Evolutionary conservation across 2,329 filamentous ascomycete species (phyloP).

Genomic region (Exophiala oligosperma): DNA sequence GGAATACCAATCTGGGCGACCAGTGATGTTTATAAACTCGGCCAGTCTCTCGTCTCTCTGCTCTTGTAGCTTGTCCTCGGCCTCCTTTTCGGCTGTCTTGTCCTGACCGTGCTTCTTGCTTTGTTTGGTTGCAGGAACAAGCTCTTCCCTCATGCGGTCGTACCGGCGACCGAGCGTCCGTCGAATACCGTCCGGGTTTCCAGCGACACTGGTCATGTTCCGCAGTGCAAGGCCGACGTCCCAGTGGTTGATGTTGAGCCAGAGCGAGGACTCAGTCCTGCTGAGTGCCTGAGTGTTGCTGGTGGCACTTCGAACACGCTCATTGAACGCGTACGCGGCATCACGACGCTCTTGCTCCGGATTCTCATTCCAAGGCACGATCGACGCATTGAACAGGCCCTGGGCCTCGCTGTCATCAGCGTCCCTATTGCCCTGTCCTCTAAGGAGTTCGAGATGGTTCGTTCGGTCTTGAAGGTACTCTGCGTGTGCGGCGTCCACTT

Average conservation of each 20-base stretch:
- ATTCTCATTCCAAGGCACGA: not conserved
- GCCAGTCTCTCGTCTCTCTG: conserved; percentile 22
- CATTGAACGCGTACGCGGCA: conserved; percentile 1
- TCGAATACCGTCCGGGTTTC: no score
- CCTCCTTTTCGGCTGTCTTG: not conserved
- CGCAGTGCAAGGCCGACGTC: not conserved
- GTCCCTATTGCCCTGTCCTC: not conserved
- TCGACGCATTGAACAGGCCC: not conserved
- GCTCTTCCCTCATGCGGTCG: not conserved
- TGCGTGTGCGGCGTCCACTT: not conserved
- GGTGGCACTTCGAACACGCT: not conserved
- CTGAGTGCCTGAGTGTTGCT: conserved; percentile 1
- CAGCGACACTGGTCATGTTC: conserved; percentile 4
- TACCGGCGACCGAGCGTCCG: no score
- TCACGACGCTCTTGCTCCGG: conserved; percentile 13
- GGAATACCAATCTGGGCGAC: conserved; percentile 18
- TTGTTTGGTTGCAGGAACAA: not conserved
- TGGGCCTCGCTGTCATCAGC: not conserved
- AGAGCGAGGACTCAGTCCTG: conserved; percentile 10
- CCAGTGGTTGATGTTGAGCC: conserved; percentile 8
- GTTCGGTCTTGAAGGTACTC: not conserved
- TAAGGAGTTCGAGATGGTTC: not conserved
- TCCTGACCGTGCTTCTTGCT: not conserved
- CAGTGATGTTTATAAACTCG: conserved; percentile 18
- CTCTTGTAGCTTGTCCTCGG: not conserved